Percentiles rank a stretch among this genome's conserved stretches.
Conservation (phyloP, 129 eudicot species). For the Rutidosis leptorrhynchoides region DNA sequence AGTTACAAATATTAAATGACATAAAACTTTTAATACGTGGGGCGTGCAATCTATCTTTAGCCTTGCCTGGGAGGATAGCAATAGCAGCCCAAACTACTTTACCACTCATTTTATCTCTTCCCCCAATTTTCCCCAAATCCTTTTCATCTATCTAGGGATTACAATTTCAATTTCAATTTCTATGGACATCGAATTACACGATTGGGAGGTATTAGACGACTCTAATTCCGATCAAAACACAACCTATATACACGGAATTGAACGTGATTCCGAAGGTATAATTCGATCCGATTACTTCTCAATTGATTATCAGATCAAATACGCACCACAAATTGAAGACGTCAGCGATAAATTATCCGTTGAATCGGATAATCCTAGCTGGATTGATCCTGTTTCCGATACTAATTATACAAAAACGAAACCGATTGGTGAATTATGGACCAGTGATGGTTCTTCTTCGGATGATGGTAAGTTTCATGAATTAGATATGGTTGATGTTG, state of each 20-base stretch:
- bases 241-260: slow-evolving; percentile 28
- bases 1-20: neutral
- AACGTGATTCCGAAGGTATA: no score
- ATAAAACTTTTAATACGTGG: no score
- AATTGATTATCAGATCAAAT: slow-evolving; percentile 32
- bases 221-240: slow-evolving; percentile 24
- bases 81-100: slow-evolving; percentile 14
- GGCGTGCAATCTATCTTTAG: slow-evolving; percentile 29
- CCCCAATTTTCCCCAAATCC: neutral
- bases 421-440: slow-evolving; percentile 43
- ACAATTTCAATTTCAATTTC: neutral
- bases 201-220: slow-evolving; percentile 71
- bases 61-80: slow-evolving; percentile 34
- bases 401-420: slow-evolving; percentile 23
- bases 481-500: slow-evolving; percentile 31
- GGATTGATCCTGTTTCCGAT: slow-evolving; percentile 66
- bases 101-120: slow-evolving; percentile 26
- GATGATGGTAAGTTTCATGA: slow-evolving; percentile 36
- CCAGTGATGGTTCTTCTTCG: slow-evolving; percentile 31
- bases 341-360: slow-evolving; percentile 37
- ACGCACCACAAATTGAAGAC: slow-evolving; percentile 6
- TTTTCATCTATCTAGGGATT: slow-evolving; percentile 16
- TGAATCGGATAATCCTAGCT: slow-evolving; percentile 55
- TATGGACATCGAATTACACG: slow-evolving; percentile 47
- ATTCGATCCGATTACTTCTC: slow-evolving; percentile 70